Conservation (phyloP, 2,329 filamentous ascomycete genomes). For the Neofusicoccum cordaticola region DNA sequence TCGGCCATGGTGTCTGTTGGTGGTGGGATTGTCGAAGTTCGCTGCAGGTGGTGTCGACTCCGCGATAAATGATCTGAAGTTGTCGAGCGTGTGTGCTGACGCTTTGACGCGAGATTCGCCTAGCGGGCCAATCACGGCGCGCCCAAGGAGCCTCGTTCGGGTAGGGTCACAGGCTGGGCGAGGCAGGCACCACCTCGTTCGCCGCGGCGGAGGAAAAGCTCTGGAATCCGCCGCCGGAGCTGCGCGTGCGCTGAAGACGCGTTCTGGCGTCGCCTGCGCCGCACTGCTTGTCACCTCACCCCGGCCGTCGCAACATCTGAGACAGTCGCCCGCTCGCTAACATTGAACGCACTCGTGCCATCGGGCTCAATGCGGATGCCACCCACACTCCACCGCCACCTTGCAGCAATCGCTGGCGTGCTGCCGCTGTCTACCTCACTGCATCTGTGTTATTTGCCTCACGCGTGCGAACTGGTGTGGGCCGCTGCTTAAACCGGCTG, state of each 20-base stretch:
- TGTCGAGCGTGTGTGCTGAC: conserved; percentile 12
- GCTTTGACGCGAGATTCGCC: conserved; percentile 14
- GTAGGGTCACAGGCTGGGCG: not conserved
- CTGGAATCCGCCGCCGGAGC: not conserved
- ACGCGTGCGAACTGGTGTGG: no score
- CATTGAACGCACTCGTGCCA: no score
- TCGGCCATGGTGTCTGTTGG: conserved; percentile 66
- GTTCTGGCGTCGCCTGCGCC: not conserved
- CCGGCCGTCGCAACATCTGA: no score
- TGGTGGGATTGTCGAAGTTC: conserved; percentile 19
- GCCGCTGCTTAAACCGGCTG: not conserved
- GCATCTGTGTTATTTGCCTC: no score
- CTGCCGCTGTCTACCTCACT: no score
- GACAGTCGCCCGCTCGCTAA: no score
- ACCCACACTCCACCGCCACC: no score
- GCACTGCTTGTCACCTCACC: not conserved
- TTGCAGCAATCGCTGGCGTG: no score
- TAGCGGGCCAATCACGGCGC: conserved; percentile 10
- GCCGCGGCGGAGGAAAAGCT: not conserved
- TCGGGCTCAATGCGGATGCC: no score
- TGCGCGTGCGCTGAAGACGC: not conserved
- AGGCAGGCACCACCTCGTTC: not conserved
- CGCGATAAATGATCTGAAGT: conserved; percentile 18
- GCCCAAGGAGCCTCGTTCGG: conserved; percentile 3
- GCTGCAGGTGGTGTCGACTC: conserved; percentile 18